Evolutionary conservation across 495 filamentous ascomycete genomes (phyloP).

Genomic region (Xylaria cubensis): DNA sequence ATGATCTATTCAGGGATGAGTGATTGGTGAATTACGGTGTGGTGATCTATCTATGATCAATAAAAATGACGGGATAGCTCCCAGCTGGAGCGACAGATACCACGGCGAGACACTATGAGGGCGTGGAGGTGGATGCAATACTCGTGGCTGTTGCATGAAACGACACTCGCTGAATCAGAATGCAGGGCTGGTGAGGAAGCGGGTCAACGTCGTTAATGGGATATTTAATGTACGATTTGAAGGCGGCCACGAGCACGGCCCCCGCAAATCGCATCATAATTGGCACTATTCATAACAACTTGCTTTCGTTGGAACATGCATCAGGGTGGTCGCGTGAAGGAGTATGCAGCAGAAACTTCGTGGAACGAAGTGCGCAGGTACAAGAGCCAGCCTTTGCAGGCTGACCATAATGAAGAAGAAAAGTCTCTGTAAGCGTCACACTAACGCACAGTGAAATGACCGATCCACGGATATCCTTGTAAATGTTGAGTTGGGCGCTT

Average conservation of each 20-base stretch:
- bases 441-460: slow-evolving; percentile 31
- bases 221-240: neutral
- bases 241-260: neutral
- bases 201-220: neutral
- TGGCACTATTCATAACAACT: neutral
- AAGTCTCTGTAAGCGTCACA: slow-evolving; percentile 37
- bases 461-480: slow-evolving; percentile 48
- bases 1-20: slow-evolving; percentile 22
- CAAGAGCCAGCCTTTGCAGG: slow-evolving; percentile 26
- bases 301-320: neutral
- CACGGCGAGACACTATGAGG: neutral
- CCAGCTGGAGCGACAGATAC: slow-evolving; percentile 2
- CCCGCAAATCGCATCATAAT: neutral
- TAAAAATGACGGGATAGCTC: slow-evolving; percentile 21
- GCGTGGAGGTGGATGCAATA: neutral
- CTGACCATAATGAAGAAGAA: slow-evolving; percentile 42
- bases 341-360: slow-evolving; percentile 19
- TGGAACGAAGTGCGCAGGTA: slow-evolving; percentile 20
- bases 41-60: slow-evolving; percentile 27
- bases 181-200: slow-evolving; percentile 1
- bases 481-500: slow-evolving; percentile 53
- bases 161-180: neutral
- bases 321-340: slow-evolving; percentile 26
- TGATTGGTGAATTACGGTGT: slow-evolving; percentile 2
- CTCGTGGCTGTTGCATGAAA: slow-evolving; percentile 21